phyloP scores from a whole-genome alignment of 1,139 yeast species.

The Suhomyces chickasaworum region DNA sequence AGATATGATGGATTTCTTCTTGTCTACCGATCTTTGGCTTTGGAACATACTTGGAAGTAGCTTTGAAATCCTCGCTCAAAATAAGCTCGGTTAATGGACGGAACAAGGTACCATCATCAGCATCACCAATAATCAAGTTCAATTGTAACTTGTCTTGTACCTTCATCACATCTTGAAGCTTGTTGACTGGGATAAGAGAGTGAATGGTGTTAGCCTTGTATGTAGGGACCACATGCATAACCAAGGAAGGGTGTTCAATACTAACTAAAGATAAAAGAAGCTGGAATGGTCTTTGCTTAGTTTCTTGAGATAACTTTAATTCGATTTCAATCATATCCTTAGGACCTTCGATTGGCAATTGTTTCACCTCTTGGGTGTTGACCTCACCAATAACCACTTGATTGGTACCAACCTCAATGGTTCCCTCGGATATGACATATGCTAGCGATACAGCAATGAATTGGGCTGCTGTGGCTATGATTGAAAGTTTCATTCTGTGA shows the following conservation, averaged over 20 bases:
- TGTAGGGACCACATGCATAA: conserved; percentile 19
- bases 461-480: conserved; percentile 17
- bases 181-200: conserved; percentile 31
- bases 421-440: conserved; percentile 32
- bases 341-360: conserved; percentile 32
- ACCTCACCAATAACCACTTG: conserved; percentile 38
- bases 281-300: conserved; percentile 24
- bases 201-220: conserved; percentile 24
- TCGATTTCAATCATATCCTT: conserved; percentile 37
- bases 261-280: conserved; percentile 21
- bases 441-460: conserved; percentile 23
- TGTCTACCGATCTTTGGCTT: conserved; percentile 50
- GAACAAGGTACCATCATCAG: conserved; percentile 26
- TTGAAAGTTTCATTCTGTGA: conserved; percentile 18
- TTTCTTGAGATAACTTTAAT: conserved; percentile 28
- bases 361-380: conserved; percentile 38
- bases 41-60: conserved; percentile 24
- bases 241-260: conserved; percentile 21
- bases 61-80: conserved; percentile 34
- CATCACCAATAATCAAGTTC: conserved; percentile 37
- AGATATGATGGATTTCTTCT: conserved; percentile 73
- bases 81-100: conserved; percentile 36
- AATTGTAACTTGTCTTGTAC: conserved; percentile 34
- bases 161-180: conserved; percentile 43
- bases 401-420: conserved; percentile 29